Percentiles rank a stretch among this genome's conserved stretches.
These are phyloP conservation scores for Cercospora zeae-maydis DNA, from an alignment of 2,329 filamentous ascomycete genomes.

Conservation along the genomic window DNA sequence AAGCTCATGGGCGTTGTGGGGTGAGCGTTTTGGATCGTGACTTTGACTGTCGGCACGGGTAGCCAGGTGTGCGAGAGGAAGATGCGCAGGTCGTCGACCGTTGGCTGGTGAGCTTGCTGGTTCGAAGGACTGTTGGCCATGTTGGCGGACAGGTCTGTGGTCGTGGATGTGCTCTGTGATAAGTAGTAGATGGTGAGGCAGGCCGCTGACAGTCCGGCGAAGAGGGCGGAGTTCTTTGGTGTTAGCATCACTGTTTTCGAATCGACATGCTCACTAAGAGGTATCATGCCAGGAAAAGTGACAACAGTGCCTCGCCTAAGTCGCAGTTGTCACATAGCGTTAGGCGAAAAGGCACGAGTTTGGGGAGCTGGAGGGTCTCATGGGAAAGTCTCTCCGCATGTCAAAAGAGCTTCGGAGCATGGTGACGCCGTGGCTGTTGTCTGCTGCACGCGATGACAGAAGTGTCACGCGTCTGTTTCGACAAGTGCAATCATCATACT, in stretches of 20 bases:
- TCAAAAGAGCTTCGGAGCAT: neutral
- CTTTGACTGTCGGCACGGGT: slow-evolving; percentile 25
- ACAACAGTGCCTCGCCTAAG: neutral
- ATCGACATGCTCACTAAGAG: neutral
- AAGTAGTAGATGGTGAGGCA: neutral
- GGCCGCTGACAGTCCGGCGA: neutral
- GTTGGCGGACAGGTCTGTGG: neutral
- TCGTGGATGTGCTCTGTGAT: neutral
- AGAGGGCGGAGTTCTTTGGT: neutral
- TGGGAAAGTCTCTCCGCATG: neutral
- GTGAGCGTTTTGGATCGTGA: slow-evolving; percentile 39
- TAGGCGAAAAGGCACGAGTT: neutral
- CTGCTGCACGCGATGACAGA: neutral
- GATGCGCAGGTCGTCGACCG: slow-evolving; percentile 8
- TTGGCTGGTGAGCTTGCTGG: slow-evolving; percentile 1
- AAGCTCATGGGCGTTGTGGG: slow-evolving; percentile 37
- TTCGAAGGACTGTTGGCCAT: neutral
- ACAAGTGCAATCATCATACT: too few relatives aligned
- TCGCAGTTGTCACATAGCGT: neutral
- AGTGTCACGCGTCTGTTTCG: neutral
- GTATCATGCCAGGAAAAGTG: neutral
- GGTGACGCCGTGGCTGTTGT: neutral
- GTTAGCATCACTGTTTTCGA: neutral
- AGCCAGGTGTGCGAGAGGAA: slow-evolving; percentile 7
- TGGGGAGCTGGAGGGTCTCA: neutral